These are phyloP conservation scores for Tetrapyrgos nigripes DNA, from an alignment of 1,284 basidiomycete species.

Conservation along the genomic window DNA sequence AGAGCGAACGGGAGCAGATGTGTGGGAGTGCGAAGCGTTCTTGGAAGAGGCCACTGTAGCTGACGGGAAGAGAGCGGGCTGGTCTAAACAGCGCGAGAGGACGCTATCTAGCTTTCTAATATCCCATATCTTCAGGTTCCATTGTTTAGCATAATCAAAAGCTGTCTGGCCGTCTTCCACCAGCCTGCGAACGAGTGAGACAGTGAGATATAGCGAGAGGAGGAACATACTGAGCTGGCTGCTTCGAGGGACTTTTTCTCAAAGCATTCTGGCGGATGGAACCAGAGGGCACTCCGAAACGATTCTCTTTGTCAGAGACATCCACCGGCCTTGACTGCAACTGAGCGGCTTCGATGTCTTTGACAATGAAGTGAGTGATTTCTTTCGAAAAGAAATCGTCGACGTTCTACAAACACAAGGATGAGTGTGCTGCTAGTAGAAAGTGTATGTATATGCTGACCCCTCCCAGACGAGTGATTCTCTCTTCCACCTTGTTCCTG, in stretches of 20 bases:
- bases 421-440: constrained; percentile 7
- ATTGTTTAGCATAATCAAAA: constrained; percentile 76
- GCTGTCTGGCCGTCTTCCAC: constrained; percentile 44
- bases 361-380: constrained; percentile 88
- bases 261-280: constrained; percentile 15
- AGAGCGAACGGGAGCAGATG: constrained; percentile 26
- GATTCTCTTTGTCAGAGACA: constrained; percentile 72
- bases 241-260: constrained; percentile 71
- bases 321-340: neutral
- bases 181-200: neutral
- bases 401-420: constrained; percentile 56
- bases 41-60: constrained; percentile 20
- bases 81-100: constrained; percentile 62
- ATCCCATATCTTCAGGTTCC: constrained; percentile 92
- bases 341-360: constrained; percentile 38
- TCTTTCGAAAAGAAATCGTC: constrained; percentile 89
- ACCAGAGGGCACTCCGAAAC: neutral
- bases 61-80: constrained; percentile 24
- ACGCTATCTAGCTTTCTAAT: constrained; percentile 79
- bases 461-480: constrained; percentile 74
- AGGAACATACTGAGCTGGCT: constrained; percentile 55
- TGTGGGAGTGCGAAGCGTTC: constrained; percentile 20
- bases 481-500: constrained; percentile 54
- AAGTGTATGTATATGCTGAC: constrained; percentile 59
- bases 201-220: neutral